Conservation (phyloP, 2,329 filamentous ascomycete genomes). For the Fusarium fujikuroi region DNA sequence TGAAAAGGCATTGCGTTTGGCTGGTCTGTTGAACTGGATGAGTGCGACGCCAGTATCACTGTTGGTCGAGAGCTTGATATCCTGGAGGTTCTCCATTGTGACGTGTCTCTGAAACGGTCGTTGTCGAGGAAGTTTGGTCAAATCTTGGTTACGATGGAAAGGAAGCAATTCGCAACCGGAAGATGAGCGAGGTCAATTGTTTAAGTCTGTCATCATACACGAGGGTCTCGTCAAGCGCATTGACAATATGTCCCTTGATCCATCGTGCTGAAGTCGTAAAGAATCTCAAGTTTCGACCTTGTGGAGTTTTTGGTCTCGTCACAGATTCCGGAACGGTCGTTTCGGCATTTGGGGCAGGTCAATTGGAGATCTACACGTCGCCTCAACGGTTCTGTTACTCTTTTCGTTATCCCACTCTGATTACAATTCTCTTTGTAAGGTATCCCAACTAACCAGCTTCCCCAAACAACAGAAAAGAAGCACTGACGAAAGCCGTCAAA, state of each 20-base stretch:
- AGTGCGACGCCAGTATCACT: conserved; percentile 14
- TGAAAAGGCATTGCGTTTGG: conserved; percentile 33
- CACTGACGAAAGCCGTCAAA: not conserved
- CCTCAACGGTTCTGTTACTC: conserved; percentile 1
- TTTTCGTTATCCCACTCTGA: conserved; percentile 2
- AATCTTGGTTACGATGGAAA: not conserved
- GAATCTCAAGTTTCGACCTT: not conserved
- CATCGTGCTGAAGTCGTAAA: not conserved
- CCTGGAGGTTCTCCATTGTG: conserved; percentile 25
- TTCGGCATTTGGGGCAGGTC: conserved; percentile 20
- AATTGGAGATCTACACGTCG: not conserved
- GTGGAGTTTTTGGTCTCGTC: conserved; percentile 14
- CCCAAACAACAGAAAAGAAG: not conserved
- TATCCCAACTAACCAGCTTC: not conserved
- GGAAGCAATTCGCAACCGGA: not conserved
- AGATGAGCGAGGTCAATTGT: conserved; percentile 3
- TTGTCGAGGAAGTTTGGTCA: not conserved
- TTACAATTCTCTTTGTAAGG: conserved; percentile 16
- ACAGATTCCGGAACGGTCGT: conserved; percentile 10
- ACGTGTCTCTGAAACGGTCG: not conserved
- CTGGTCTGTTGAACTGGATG: conserved; percentile 31
- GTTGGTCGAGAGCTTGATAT: conserved; percentile 12
- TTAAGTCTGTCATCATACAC: not conserved
- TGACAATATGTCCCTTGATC: not conserved
- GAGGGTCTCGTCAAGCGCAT: not conserved